A percentile compares a stretch with the other conserved stretches of the same genome.
These are phyloP conservation scores for Saccharomyces hybrid DNA, from an alignment of 1,139 yeast genomes.

Conservation along the genomic window DNA sequence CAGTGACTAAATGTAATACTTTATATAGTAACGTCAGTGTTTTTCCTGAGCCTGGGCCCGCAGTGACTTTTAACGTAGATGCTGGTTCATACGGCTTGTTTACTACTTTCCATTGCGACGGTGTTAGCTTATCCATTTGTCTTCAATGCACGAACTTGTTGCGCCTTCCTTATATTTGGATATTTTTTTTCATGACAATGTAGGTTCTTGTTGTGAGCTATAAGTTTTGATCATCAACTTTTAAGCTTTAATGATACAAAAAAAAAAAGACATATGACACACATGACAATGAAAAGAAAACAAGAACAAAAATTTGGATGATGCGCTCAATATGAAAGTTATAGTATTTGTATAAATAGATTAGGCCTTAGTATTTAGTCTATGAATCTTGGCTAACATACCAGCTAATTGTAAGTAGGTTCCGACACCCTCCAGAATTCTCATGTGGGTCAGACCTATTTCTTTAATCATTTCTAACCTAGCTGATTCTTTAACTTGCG, in stretches of 20 bases:
- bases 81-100: slow-evolving; percentile 33
- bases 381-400: slow-evolving; percentile 55
- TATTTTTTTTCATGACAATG: not conserved
- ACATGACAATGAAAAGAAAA: too few species aligned
- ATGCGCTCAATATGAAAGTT: slow-evolving; percentile 35
- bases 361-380: slow-evolving; percentile 19
- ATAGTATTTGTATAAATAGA: slow-evolving; percentile 35
- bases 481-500: slow-evolving; percentile 55
- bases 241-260: not conserved
- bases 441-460: slow-evolving; percentile 86
- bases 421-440: slow-evolving; percentile 88
- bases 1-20: slow-evolving; percentile 41
- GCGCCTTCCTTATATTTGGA: not conserved
- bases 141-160: too few species aligned
- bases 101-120: slow-evolving; percentile 37
- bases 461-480: slow-evolving; percentile 73
- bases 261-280: not conserved
- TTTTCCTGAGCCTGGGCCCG: slow-evolving; percentile 78
- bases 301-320: slow-evolving; percentile 27
- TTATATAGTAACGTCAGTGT: slow-evolving; percentile 54
- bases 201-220: not conserved
- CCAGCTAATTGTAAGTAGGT: slow-evolving; percentile 83
- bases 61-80: slow-evolving; percentile 43
- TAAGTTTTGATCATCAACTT: not conserved
- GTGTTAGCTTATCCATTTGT: slow-evolving; percentile 20